These are phyloP conservation scores for Aspergillus aculeatinus DNA, from an alignment of 2,329 filamentous ascomycete species.

Conservation along the genomic window DNA sequence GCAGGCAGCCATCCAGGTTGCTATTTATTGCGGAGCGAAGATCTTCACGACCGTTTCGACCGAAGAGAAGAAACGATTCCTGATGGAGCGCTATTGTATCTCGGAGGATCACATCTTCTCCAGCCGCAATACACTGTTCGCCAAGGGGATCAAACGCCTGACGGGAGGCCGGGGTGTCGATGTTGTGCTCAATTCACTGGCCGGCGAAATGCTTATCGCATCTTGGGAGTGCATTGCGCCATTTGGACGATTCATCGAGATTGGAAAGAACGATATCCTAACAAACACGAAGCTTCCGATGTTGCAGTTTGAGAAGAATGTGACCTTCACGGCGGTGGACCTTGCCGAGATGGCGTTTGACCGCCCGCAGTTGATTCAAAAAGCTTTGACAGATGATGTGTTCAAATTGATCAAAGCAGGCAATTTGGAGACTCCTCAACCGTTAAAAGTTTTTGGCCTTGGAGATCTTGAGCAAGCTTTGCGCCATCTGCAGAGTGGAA, in stretches of 20 bases:
- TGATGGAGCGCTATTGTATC: slow-evolving; percentile 24
- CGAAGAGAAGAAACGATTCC: slow-evolving; percentile 25
- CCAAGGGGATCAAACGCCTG: slow-evolving; percentile 17
- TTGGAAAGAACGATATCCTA: slow-evolving; percentile 10
- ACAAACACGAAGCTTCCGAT: slow-evolving; percentile 15
- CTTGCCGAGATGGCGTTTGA: slow-evolving; percentile 8
- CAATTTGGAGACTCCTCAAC: slow-evolving; percentile 29
- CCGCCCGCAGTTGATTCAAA: background rate
- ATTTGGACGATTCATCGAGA: slow-evolving; percentile 27
- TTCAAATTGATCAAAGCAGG: slow-evolving; percentile 5
- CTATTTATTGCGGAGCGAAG: slow-evolving; percentile 23
- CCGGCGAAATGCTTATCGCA: slow-evolving; percentile 26
- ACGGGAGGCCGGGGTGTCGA: slow-evolving; percentile 26
- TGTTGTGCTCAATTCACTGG: slow-evolving; percentile 27
- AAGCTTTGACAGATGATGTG: slow-evolving; percentile 2
- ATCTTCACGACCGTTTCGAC: slow-evolving; percentile 27
- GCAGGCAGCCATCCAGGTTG: slow-evolving; percentile 29
- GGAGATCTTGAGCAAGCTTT: slow-evolving; percentile 30
- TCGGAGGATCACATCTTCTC: slow-evolving; percentile 26
- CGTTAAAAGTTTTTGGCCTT: slow-evolving; percentile 29
- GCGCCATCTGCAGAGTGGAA: slow-evolving; percentile 32
- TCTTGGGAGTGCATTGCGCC: slow-evolving; percentile 29
- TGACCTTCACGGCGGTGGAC: slow-evolving; percentile 10
- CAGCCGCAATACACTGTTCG: slow-evolving; percentile 27
- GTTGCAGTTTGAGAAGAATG: slow-evolving; percentile 7